Evolutionary conservation across 1,139 yeast species (phyloP), one percentile per base, ranked within the genome.

Genomic region (Maudiozyma humilis): DNA sequence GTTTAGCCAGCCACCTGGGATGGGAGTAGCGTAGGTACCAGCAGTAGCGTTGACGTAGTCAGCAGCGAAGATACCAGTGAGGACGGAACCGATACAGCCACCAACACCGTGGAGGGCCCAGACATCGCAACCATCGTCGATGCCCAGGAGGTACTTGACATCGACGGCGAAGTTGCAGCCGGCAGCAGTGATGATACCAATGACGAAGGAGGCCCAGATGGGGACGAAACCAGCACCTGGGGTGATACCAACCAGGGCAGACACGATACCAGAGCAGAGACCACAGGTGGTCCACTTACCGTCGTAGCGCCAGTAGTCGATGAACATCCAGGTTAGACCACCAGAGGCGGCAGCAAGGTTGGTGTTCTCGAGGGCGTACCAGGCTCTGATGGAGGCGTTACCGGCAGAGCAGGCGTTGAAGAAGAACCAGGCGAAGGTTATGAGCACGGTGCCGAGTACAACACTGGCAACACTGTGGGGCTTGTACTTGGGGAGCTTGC

Each of bases 351-450:
- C 97, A 47, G 96, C 95, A 55, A 89, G 62, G 67, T 89, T 87
- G 60, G 97, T 87, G 74, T 86, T 87, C 59, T 84, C 85, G 63
- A 85, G 78, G 27, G 96, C 95, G 70, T 88, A 87, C 84, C 87
- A 86, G 45, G 95, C 88, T 69, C 96, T 82, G 63, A 89, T 79
- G 49, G 89, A 67, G 35, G 95, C 83, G 63, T 85, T 83, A 65
- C 95, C 96, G 44, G 96, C 85, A 41, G 96, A 86, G 57, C 97
- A 96, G 66, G 96, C 96, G 72, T 91, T 89, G 77, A 89, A 89
- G 43, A 96, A 96, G 60, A 85, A 87, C 97, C 98, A 89, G 38
- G 97, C 97, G 59, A 89, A 87, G 96, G 96, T 89, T 58, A 89
- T 76, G 71, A 91, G 85, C 3, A 86, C 81, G 18, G 96, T 88